Base-by-base conservation (phyloP, 106 monocot genomes). In the Acanthochlamys bracteata region DNA sequence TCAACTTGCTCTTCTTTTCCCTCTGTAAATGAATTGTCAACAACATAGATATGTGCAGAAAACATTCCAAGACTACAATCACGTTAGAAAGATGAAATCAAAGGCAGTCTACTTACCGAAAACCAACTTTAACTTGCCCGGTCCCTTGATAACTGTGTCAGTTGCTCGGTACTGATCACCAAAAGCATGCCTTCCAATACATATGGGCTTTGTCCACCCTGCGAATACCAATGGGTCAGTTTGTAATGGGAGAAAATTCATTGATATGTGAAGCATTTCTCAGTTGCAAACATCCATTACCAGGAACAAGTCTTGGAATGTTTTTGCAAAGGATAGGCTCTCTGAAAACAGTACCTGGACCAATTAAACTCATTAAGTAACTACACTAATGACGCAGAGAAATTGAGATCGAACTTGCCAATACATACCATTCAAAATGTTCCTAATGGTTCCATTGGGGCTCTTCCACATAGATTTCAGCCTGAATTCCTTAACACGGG, bases 171-270 rank as follows among this genome's bases (percentile, higher is more conserved):
- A 93, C 61, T 93, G 93, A 79, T 93, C 93, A 57, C 93, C 93
- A 83, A 83, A 93, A 69, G 93, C 93, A 93, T 93, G 93, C 57
- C 93, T 80, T 77, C 93, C 93, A 65, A 93, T 89, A 74, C 93
- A 93, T 71, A 93, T 93, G 41, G 93, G 89, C 67, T 89, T 93
- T 52, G 76, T 83, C 93, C 89, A 93, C 75, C 83, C 93, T 93
- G 59, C 39, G 59, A 62, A 58, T 13, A 41, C 11, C 33, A 57
- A 53, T 24, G 22, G 71, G 49, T 4, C 17, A 49, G 49, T 57
- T 42, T 41, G 45, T 24, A 3, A 53, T 65, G 42, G 45, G 39
- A 16, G 41, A 52, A 24, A 20, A 59, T 25, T 22, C 24, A 56
- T 22, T 33, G 7, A 56, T 56, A 56, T 56, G 24, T 40, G 39